These are phyloP conservation scores for Thielaviopsis punctulata DNA, from an alignment of 2,329 filamentous ascomycete genomes.

Conservation along the genomic window DNA sequence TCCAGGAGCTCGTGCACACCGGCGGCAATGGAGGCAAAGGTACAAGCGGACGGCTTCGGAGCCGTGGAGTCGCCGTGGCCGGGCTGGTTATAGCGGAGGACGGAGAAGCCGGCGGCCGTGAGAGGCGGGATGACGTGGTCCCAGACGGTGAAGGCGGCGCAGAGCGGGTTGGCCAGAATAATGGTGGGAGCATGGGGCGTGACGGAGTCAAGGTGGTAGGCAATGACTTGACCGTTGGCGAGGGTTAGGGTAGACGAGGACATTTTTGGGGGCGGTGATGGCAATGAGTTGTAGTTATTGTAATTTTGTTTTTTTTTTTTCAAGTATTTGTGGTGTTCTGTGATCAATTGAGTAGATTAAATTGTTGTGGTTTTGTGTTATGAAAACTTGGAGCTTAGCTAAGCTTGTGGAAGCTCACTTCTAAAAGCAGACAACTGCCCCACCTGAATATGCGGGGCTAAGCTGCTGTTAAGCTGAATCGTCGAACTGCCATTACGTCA, in stretches of 20 bases:
- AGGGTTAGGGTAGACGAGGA: constrained; percentile 14
- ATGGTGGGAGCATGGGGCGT: constrained; percentile 18
- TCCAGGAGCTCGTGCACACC: constrained; percentile 22
- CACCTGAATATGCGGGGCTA: neutral
- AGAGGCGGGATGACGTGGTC: constrained; percentile 23
- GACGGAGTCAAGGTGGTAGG: constrained; percentile 18
- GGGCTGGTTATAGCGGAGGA: constrained; percentile 26
- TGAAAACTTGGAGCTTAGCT: no score
- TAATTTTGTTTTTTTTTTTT: no score
- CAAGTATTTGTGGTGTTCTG: no score
- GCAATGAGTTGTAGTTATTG: neutral
- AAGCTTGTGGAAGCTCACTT: no score
- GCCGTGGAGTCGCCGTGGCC: constrained; percentile 25
- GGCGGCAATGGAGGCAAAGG: constrained; percentile 23
- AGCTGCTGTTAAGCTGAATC: neutral
- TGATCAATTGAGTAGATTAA: no score
- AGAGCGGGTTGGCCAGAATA: constrained; percentile 24
- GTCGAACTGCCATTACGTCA: neutral
- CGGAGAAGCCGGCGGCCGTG: constrained; percentile 21
- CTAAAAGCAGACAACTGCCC: no score
- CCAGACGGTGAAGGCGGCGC: constrained; percentile 22
- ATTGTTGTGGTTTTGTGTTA: no score
- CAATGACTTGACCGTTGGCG: constrained; percentile 16
- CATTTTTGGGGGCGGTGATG: neutral
- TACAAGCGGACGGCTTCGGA: constrained; percentile 20